Evolutionary conservation across 108 stramenopile genomes (phyloP), one percentile per base, ranked within the genome.

Genomic region (Parietichytrium sp.): DNA sequence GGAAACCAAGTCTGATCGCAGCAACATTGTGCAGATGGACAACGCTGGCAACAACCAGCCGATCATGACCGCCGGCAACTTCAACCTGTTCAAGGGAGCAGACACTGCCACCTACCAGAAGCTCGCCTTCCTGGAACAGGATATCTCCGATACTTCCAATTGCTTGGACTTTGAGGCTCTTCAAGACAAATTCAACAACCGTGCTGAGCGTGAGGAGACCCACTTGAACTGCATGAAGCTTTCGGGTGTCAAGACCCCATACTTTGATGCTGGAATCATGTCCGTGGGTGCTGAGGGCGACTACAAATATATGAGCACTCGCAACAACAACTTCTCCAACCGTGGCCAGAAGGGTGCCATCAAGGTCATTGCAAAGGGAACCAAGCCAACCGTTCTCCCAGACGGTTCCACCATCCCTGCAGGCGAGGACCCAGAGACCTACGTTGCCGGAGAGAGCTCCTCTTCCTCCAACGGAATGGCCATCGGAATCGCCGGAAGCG

Each of bases 311-410:
- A 80, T 83, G 48, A 51, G 52, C 29, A 80, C 83, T 10, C 79
- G 87, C 23, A 88, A 88, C 83, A 88, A 88, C 85, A 88, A 88
- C 87, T 84, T 85, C 83, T 83, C 82, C 12, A 88, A 88, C 55
- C 25, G 87, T 18, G 82, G 85, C 48, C 82, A 88, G 31, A 85
- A 78, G 38, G 87, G 80, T 18, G 38, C 61, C 51, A 54, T 88
- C 78, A 83, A 79, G 50, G 85, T 85, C 3, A 51, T 79, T 3
- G n/a, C n/a, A n/a, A n/a, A n/a, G n/a, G n/a, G n/a, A n/a, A n/a
- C n/a, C n/a, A n/a, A n/a, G n/a, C n/a, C n/a, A n/a, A n/a, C n/a
- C n/a, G n/a, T n/a, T n/a, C n/a, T n/a, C n/a, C n/a, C n/a, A n/a
- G n/a, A n/a, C n/a, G n/a, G n/a, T n/a, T n/a, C n/a, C n/a, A n/a